phyloP scores from a whole-genome alignment of 208 protist species.

The Acanthamoeba culbertsoni region DNA sequence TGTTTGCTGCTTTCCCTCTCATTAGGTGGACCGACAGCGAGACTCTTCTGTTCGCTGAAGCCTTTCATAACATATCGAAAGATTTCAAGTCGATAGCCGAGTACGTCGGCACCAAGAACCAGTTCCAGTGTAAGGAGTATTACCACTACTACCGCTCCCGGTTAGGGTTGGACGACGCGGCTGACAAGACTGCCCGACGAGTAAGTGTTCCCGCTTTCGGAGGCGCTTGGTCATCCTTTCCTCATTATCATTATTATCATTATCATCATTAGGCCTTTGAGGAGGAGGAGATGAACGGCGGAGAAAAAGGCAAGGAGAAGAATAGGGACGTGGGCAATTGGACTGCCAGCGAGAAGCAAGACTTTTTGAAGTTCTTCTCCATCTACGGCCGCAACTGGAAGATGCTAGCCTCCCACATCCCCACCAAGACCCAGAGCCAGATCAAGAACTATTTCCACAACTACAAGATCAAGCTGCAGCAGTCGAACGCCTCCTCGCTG shows the following conservation, averaged over 20 bases:
- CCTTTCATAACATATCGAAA: slow-evolving; percentile 49
- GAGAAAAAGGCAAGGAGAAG: slow-evolving; percentile 7
- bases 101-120: slow-evolving; percentile 61
- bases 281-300: slow-evolving; percentile 7
- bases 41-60: slow-evolving; percentile 46
- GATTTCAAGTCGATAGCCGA: slow-evolving; percentile 61
- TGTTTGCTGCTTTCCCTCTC: not conserved
- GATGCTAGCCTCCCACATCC: slow-evolving; percentile 56
- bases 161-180: slow-evolving; percentile 25
- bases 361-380: slow-evolving; percentile 56
- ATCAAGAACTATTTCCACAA: slow-evolving; percentile 65
- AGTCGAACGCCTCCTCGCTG: slow-evolving; percentile 43
- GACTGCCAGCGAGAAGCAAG: slow-evolving; percentile 40
- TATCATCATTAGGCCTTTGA: not conserved
- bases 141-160: slow-evolving; percentile 56
- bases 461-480: slow-evolving; percentile 63
- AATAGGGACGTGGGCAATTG: slow-evolving; percentile 22
- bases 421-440: slow-evolving; percentile 45
- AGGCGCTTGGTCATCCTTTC: not conserved
- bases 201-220: not conserved
- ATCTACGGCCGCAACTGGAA: slow-evolving; percentile 62
- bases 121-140: slow-evolving; percentile 64
- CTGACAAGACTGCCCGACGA: not conserved
- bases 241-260: not conserved
- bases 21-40: slow-evolving; percentile 44